Conservation (phyloP, 352 stramenopile genomes). For the Phytophthora lateralis region DNA sequence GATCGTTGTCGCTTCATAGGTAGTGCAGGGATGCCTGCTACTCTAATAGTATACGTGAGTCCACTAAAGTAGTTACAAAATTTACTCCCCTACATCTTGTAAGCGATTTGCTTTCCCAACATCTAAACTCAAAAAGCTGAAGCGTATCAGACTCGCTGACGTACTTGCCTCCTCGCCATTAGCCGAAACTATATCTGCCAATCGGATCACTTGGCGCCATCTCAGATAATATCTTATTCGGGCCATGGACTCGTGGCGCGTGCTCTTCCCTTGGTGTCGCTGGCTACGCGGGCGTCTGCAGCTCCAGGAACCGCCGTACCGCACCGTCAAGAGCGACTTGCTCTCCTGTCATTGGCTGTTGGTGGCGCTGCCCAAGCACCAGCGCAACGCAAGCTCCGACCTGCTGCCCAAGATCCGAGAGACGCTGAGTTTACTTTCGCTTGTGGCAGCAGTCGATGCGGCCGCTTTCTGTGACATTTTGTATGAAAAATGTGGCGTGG, state of each 20-base stretch:
- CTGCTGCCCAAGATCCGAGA: conserved; percentile 36
- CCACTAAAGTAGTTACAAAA: no score
- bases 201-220: conserved; percentile 17
- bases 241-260: conserved; percentile 29
- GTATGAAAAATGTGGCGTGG: conserved; percentile 36
- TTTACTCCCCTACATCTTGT: no score
- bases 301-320: conserved; percentile 15
- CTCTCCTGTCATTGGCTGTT: conserved; percentile 20
- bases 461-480: conserved; percentile 31
- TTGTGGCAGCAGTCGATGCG: conserved; percentile 31
- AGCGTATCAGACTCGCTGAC: conserved; percentile 1
- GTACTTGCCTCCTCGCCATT: conserved; percentile 5
- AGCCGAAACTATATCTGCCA: not conserved
- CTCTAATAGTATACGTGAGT: no score
- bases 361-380: conserved; percentile 37
- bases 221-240: conserved; percentile 12
- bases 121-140: not conserved
- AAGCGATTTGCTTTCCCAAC: no score
- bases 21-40: no score
- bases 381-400: conserved; percentile 25
- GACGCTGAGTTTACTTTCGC: conserved; percentile 33
- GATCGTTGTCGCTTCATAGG: conserved; percentile 70
- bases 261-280: conserved; percentile 39
- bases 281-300: conserved; percentile 35
- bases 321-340: conserved; percentile 1